Conservation (phyloP, 139 green algal species). For the Chlorella sp. region DNA sequence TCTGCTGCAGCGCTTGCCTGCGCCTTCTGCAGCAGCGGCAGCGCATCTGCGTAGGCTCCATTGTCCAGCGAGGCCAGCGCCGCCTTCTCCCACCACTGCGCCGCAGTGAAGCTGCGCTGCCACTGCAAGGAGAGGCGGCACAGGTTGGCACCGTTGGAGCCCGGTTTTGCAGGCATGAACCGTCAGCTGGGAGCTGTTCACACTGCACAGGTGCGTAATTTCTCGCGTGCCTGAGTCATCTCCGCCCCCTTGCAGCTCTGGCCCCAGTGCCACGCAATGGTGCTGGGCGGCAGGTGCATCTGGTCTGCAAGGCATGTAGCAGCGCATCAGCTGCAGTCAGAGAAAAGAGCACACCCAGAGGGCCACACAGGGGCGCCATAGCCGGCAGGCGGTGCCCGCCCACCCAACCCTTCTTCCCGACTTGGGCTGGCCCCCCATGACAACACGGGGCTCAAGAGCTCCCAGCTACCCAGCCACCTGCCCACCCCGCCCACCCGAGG, state of each 20-base stretch:
- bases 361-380: no score
- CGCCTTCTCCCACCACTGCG: slow-evolving; percentile 53
- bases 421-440: no score
- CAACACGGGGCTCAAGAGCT: no score
- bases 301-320: not conserved
- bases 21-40: slow-evolving; percentile 45
- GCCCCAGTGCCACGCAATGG: slow-evolving; percentile 80
- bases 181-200: no score
- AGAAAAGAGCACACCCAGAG: no score
- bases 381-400: no score
- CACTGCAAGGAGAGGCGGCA: slow-evolving; percentile 26
- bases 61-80: slow-evolving; percentile 36
- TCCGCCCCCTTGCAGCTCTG: slow-evolving; percentile 60
- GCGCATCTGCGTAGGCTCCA: slow-evolving; percentile 32
- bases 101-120: slow-evolving; percentile 40
- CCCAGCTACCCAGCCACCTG: not conserved
- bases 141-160: no score
- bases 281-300: slow-evolving; percentile 54
- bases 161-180: no score
- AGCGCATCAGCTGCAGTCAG: no score
- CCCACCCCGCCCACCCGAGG: slow-evolving; percentile 33
- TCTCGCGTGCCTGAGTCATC: slow-evolving; percentile 10
- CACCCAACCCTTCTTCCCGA: no score
- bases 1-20: slow-evolving; percentile 21
- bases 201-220: no score